Conservation (phyloP, 345 rosid genomes). For the Physaria fendleri region DNA sequence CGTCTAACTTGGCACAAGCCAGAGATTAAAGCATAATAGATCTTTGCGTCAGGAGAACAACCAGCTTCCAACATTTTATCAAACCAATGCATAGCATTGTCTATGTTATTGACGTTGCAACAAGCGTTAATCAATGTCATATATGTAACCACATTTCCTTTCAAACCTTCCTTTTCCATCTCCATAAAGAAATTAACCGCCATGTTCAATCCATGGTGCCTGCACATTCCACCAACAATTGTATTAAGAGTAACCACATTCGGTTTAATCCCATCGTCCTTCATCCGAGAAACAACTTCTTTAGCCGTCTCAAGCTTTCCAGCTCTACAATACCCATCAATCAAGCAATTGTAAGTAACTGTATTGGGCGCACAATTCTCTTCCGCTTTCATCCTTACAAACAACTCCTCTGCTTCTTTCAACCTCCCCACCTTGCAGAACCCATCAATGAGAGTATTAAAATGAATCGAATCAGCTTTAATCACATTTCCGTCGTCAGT, state of each 20-base stretch:
- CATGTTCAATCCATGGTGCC: constrained; percentile 43
- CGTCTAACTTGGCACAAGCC: constrained; percentile 60
- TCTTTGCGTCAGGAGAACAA: constrained; percentile 49
- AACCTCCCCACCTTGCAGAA: constrained; percentile 71
- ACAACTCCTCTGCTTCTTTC: constrained; percentile 54
- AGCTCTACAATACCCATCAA: constrained; percentile 61
- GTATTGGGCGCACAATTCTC: constrained; percentile 39
- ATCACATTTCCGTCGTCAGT: constrained; percentile 33
- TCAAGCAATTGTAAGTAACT: constrained; percentile 64
- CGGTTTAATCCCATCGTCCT: constrained; percentile 40
- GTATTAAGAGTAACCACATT: constrained; percentile 51
- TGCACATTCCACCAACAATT: constrained; percentile 69
- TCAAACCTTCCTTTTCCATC: constrained; percentile 47
- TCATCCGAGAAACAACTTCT: constrained; percentile 57
- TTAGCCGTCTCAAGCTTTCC: constrained; percentile 53
- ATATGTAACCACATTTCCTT: constrained; percentile 45
- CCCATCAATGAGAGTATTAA: constrained; percentile 67
- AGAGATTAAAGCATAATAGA: constrained; percentile 53
- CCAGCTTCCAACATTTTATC: constrained; percentile 44
- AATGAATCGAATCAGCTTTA: constrained; percentile 58
- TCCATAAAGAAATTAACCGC: constrained; percentile 50
- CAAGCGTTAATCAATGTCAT: constrained; percentile 51
- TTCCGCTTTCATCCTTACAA: constrained; percentile 46
- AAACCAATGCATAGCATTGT: constrained; percentile 50
- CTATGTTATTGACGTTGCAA: constrained; percentile 55